Evolutionary conservation across 2,329 filamentous ascomycete species (phyloP), one percentile per base, ranked within the genome.

Genomic region (Penicillium glabrum): DNA sequence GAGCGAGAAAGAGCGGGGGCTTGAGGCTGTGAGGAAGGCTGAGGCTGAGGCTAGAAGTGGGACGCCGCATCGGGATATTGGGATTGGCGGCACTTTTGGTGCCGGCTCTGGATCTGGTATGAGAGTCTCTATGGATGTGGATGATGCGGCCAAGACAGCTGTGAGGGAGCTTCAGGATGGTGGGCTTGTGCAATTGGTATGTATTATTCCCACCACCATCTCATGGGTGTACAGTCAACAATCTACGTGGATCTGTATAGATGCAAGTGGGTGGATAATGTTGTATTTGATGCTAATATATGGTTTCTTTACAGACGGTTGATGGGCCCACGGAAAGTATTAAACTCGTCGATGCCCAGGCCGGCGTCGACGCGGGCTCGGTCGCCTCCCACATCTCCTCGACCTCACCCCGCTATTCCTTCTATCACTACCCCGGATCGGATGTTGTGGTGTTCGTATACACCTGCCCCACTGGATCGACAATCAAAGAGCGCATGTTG

Each of bases 401-500:
- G 11, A 76, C 77, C 39, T 82, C 85, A 61, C 86, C 86, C 13
- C 76, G 83, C 54, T 88, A 86, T 67, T 79, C 80, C 5, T 86
- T 87, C 66, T 88, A 86, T 71, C 78, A 81, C 51, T 80, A 85
- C 60, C 75, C 77, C 6, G 73, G 76, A 33, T 76, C 76, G 13
- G 72, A 75, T 7, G 67, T 72, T 2, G 77, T 86, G 13, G 72
- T 87, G 23, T 88, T 88, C 71, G 82, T 88, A 57, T 87, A 86
- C 67, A 86, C 85, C 21, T 88, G 86, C 69, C 86, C 86, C 13
- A 79, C 80, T 0, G 77, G 68, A 13, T 83, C 83, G 14, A 85
- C 83, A 69, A 84, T 88, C 69, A 87, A 85, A 72, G 84, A 87
- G 70, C 78, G 85, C 54, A 88, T 88, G 86, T 66, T 88, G 57